These are phyloP conservation scores for Danielozyma ontarioensis DNA, from an alignment of 805 yeast species.

Conservation along the genomic window DNA sequence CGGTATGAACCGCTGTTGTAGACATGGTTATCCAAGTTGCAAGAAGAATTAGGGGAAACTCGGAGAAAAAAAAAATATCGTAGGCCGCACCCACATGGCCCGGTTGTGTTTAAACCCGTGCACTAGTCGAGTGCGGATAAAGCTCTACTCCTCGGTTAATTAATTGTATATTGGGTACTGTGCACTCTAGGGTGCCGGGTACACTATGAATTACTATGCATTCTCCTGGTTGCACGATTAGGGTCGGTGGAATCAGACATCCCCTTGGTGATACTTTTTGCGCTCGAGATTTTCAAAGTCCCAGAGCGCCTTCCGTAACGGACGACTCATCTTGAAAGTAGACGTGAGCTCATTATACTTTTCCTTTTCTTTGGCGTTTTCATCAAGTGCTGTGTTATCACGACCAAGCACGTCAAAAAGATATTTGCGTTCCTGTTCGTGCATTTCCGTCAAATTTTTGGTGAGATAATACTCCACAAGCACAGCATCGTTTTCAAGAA, in stretches of 20 bases:
- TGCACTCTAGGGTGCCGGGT: too few species aligned
- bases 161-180: too few species aligned
- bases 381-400: slow-evolving; percentile 2
- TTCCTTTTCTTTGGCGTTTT: background rate
- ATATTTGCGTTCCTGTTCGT: slow-evolving; percentile 11
- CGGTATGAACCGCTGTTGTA: slow-evolving; percentile 7
- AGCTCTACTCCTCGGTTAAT: too few species aligned
- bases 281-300: slow-evolving; percentile 5
- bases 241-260: too few species aligned
- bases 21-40: slow-evolving; percentile 5
- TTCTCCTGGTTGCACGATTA: too few species aligned
- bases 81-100: too few species aligned
- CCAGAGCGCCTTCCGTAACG: slow-evolving; percentile 6
- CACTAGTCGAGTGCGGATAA: too few species aligned
- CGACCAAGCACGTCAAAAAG: slow-evolving; percentile 10
- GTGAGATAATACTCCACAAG: slow-evolving; percentile 18
- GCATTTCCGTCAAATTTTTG: slow-evolving; percentile 11
- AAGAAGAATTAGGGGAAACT: background rate
- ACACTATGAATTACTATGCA: too few species aligned
- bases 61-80: too few species aligned
- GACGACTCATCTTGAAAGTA: slow-evolving; percentile 2
- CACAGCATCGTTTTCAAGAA: slow-evolving; percentile 14
- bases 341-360: slow-evolving; percentile 5
- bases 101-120: too few species aligned
- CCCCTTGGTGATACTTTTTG: background rate